phyloP scores from a whole-genome alignment of 164 flowering plant genomes.

The Houttuynia cordata region DNA sequence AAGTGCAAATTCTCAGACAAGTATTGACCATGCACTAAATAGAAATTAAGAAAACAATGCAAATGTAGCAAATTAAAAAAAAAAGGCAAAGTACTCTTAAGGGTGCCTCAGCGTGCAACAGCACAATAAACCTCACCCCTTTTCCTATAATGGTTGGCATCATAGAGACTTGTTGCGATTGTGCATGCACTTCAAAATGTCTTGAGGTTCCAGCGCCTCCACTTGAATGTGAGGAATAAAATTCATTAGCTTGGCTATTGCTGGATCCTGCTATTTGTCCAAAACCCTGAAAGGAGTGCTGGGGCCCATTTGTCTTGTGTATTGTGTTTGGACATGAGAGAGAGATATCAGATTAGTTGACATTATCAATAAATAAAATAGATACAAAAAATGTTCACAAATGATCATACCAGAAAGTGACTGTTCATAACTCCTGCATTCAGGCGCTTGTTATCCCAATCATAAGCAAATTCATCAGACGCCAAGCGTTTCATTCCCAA shows the following conservation, averaged over 20 bases:
- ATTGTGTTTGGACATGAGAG: not conserved
- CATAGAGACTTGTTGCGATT: conserved; percentile 30
- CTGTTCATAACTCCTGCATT: conserved; percentile 57
- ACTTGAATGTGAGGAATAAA: conserved; percentile 25
- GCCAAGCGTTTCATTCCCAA: conserved; percentile 82
- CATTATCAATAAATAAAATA: not conserved
- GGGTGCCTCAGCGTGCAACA: too few relatives aligned
- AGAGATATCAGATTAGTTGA: not conserved
- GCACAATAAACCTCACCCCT: conserved; percentile 42
- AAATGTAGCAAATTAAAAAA: not conserved
- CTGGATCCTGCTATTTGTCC: conserved; percentile 25
- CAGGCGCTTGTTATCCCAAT: conserved; percentile 77
- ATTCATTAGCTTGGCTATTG: conserved; percentile 23
- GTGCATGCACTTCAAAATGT: conserved; percentile 16
- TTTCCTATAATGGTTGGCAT: conserved; percentile 61
- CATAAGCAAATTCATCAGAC: conserved; percentile 56
- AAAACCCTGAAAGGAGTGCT: conserved; percentile 26
- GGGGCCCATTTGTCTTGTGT: conserved; percentile 31
- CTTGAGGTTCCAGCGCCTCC: conserved; percentile 19
- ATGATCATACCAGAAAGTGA: conserved; percentile 19
- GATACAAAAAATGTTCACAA: not conserved
- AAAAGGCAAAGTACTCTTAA: not conserved
- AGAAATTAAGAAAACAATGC: not conserved
- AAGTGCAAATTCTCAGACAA: not conserved
- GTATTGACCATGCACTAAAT: not conserved